Percentiles rank a stretch among this genome's conserved stretches.
Evolutionary conservation across 2,329 filamentous ascomycete genomes (phyloP).

Genomic region (Remersonia thermophila): DNA sequence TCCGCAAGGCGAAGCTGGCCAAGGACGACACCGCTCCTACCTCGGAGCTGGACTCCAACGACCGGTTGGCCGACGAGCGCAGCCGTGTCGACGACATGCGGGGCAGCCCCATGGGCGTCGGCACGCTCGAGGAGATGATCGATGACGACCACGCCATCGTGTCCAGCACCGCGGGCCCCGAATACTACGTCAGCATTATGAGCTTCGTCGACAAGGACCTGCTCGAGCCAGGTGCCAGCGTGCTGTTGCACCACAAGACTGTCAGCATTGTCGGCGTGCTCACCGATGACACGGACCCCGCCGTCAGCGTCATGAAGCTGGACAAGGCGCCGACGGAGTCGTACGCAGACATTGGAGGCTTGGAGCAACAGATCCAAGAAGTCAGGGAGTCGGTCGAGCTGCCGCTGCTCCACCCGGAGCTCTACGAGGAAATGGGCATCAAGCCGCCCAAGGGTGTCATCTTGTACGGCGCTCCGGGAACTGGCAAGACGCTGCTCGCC

Average conservation of each 20-base stretch:
- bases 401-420: conserved; percentile 84
- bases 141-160: conserved; percentile 99
- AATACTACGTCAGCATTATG: conserved; percentile 99
- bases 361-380: conserved; percentile 93
- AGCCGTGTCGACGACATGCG: conserved; percentile 96
- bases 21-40: conserved; percentile 55
- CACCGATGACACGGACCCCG: conserved; percentile 88
- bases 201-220: conserved; percentile 99
- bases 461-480: conserved; percentile 91
- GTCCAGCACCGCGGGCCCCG: conserved; percentile 89
- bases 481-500: conserved; percentile 88
- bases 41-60: conserved; percentile 59
- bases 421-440: conserved; percentile 99
- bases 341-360: conserved; percentile 94
- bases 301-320: conserved; percentile 97
- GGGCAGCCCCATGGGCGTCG: conserved; percentile 96
- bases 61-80: conserved; percentile 88
- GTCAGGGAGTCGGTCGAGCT: conserved; percentile 94
- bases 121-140: conserved; percentile 95
- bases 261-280: conserved; percentile 95
- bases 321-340: conserved; percentile 98
- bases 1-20: conserved; percentile 80
- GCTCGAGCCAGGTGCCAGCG: conserved; percentile 88
- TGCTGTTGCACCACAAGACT: conserved; percentile 92
- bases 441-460: conserved; percentile 99